A percentile compares a stretch with the other conserved stretches of the same genome.
phyloP scores from a whole-genome alignment of 192 early-diverging fungal genomes.

The Glomus cerebriforme region DNA sequence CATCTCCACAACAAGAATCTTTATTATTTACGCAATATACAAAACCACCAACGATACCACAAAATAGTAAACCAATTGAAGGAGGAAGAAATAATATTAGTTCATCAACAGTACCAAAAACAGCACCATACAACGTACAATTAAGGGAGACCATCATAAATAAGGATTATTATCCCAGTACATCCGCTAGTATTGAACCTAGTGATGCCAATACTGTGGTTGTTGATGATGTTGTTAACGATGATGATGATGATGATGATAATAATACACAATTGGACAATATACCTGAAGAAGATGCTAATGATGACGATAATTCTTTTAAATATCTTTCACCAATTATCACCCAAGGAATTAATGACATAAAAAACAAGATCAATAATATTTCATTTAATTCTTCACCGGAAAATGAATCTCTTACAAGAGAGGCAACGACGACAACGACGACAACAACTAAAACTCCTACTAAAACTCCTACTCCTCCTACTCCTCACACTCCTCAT shows the following conservation, averaged over 20 bases:
- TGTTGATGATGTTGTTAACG: too few species aligned
- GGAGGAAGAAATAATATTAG: too few species aligned
- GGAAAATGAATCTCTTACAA: neutral
- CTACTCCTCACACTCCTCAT: too few species aligned
- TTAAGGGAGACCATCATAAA: neutral
- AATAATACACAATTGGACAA: neutral
- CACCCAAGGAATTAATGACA: neutral
- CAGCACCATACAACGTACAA: neutral
- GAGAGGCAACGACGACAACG: too few species aligned
- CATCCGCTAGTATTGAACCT: neutral
- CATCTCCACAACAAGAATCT: neutral
- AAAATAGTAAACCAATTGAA: too few species aligned
- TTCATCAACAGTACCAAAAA: neutral
- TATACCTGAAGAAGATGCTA: neutral
- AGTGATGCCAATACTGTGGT: too few species aligned
- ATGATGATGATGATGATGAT: too few species aligned
- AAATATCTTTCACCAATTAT: neutral
- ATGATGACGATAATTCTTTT: neutral
- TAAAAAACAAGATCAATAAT: neutral
- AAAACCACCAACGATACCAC: too few species aligned
- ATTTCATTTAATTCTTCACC: neutral
- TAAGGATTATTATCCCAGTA: neutral
- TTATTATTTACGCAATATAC: neutral
- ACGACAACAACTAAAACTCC: too few species aligned
- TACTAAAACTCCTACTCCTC: too few species aligned